Percentiles rank a stretch among this genome's conserved stretches.
phyloP scores from a whole-genome alignment of 2,329 filamentous ascomycete genomes.

The Boeremia exigua region DNA sequence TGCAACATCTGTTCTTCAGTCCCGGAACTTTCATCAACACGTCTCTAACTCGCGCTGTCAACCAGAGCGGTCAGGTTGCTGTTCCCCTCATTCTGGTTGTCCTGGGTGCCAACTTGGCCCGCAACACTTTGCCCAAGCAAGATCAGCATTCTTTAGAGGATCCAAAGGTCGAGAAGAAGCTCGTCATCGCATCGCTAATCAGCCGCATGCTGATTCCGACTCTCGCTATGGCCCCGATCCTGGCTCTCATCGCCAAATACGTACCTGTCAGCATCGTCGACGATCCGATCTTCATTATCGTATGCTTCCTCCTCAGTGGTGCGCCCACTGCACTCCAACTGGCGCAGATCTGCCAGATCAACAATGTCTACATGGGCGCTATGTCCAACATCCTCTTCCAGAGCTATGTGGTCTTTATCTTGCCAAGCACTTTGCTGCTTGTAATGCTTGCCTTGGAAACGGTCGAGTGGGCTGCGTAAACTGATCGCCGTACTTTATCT shows the following conservation, averaged over 20 bases:
- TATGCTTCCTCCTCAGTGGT: conserved; percentile 94
- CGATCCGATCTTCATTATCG: conserved; percentile 97
- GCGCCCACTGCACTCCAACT: conserved; percentile 92
- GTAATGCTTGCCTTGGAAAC: conserved; percentile 85
- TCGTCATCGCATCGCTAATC: conserved; percentile 84
- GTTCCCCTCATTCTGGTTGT: conserved; percentile 96
- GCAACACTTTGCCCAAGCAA: conserved; percentile 80
- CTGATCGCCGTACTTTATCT: neutral
- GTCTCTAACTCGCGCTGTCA: conserved; percentile 86
- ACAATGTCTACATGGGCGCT: conserved; percentile 91
- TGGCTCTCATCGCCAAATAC: conserved; percentile 88
- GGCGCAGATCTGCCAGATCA: conserved; percentile 98
- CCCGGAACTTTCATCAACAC: conserved; percentile 90
- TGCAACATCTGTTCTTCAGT: conserved; percentile 87
- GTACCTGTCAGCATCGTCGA: conserved; percentile 92
- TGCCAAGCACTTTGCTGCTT: conserved; percentile 88
- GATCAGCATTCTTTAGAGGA: conserved; percentile 73
- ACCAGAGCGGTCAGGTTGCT: conserved; percentile 85
- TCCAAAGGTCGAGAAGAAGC: conserved; percentile 69
- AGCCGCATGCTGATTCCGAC: conserved; percentile 93
- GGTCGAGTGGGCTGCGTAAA: conserved; percentile 77
- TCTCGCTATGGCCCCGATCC: conserved; percentile 86
- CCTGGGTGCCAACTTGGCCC: conserved; percentile 89
- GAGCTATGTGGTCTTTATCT: conserved; percentile 96
- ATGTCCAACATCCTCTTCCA: conserved; percentile 95